Evolutionary conservation across 2,329 filamentous ascomycete species (phyloP).

Genomic region (Ophiostoma sp.): DNA sequence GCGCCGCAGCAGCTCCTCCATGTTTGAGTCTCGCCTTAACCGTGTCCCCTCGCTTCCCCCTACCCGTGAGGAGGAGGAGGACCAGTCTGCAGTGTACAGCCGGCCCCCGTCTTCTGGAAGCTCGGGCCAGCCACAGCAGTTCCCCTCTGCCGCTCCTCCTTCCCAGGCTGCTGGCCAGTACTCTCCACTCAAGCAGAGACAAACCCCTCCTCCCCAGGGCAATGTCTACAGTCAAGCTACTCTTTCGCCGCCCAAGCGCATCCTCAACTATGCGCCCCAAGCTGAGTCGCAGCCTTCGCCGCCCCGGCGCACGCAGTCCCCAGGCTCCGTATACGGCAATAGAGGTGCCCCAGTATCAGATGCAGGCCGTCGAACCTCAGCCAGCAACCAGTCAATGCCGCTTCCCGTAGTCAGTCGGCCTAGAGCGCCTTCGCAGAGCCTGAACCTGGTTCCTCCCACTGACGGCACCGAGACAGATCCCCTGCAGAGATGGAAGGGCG

Average conservation of each 20-base stretch:
- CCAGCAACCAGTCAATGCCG: background rate
- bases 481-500: slow-evolving; percentile 84
- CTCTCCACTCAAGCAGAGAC: slow-evolving; percentile 31
- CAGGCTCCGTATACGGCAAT: slow-evolving; percentile 43
- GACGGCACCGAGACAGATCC: slow-evolving; percentile 68
- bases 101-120: slow-evolving; percentile 25
- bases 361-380: background rate
- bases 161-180: slow-evolving; percentile 17
- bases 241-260: slow-evolving; percentile 54
- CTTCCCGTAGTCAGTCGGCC: slow-evolving; percentile 34
- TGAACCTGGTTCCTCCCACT: slow-evolving; percentile 57
- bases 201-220: slow-evolving; percentile 46
- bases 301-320: slow-evolving; percentile 58
- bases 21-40: slow-evolving; percentile 51
- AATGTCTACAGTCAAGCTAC: slow-evolving; percentile 38
- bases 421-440: slow-evolving; percentile 49
- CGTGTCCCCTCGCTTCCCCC: slow-evolving; percentile 55
- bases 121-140: slow-evolving; percentile 10
- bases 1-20: slow-evolving; percentile 48
- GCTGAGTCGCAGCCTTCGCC: slow-evolving; percentile 43
- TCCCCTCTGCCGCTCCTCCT: slow-evolving; percentile 19
- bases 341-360: slow-evolving; percentile 28
- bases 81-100: slow-evolving; percentile 37
- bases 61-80: slow-evolving; percentile 59
- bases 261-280: slow-evolving; percentile 49